A percentile compares a stretch with the other conserved stretches of the same genome.
These are phyloP conservation scores for Serendipita sp. DNA, from an alignment of 768 basidiomycete species.

Conservation along the genomic window DNA sequence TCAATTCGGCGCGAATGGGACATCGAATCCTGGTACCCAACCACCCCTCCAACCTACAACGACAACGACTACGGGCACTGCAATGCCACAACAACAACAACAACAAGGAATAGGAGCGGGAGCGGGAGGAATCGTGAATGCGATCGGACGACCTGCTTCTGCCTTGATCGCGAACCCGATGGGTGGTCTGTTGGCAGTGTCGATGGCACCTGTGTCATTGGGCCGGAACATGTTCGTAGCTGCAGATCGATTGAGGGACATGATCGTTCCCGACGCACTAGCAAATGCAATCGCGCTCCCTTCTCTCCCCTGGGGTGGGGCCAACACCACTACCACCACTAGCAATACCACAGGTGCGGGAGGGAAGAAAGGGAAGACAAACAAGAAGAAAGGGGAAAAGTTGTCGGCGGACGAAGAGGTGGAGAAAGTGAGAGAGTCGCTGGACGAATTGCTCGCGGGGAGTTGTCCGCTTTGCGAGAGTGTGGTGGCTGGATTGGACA, in stretches of 20 bases:
- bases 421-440: slow-evolving; percentile 60
- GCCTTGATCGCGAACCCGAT: neutral
- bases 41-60: slow-evolving; percentile 15
- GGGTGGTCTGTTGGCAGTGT: slow-evolving; percentile 10
- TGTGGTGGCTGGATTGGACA: slow-evolving; percentile 70
- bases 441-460: slow-evolving; percentile 79
- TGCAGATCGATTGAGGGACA: slow-evolving; percentile 62
- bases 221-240: slow-evolving; percentile 74
- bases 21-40: slow-evolving; percentile 13
- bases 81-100: slow-evolving; percentile 26
- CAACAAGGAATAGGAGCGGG: slow-evolving; percentile 45
- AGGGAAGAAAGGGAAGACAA: slow-evolving; percentile 20
- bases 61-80: slow-evolving; percentile 14
- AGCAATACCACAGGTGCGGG: slow-evolving; percentile 6
- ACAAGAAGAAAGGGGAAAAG: slow-evolving; percentile 19
- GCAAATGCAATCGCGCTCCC: slow-evolving; percentile 48
- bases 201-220: slow-evolving; percentile 34
- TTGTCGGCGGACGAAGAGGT: slow-evolving; percentile 32
- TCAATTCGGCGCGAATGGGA: neutral
- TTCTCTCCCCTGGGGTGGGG: neutral
- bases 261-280: slow-evolving; percentile 87
- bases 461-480: slow-evolving; percentile 90
- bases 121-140: no score
- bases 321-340: no score
- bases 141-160: slow-evolving; percentile 1